Evolutionary conservation across 495 filamentous ascomycete genomes (phyloP).

Genomic region (Hypoxylon crocopeplum): DNA sequence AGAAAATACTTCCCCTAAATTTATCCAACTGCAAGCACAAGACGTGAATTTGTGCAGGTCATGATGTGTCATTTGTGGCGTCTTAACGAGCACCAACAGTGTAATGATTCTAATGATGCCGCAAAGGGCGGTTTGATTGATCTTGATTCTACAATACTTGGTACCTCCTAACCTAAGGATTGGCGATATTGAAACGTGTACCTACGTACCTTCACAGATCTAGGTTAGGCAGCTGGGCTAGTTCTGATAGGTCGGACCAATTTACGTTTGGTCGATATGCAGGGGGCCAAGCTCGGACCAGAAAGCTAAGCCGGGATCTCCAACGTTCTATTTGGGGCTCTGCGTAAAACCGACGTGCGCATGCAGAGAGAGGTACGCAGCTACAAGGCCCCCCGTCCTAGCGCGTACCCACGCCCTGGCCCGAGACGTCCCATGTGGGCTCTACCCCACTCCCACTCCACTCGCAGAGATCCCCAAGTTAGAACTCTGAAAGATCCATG

Average conservation of each 20-base stretch:
- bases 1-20: conserved; percentile 3
- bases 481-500: conserved; percentile 36
- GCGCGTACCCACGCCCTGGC: conserved; percentile 31
- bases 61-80: neutral
- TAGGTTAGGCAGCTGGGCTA: neutral
- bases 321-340: conserved; percentile 40
- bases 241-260: conserved; percentile 21
- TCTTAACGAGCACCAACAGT: no score
- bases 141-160: no score
- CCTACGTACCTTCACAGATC: conserved; percentile 18
- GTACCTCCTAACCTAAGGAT: neutral
- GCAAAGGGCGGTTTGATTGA: neutral
- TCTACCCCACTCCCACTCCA: conserved; percentile 20
- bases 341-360: conserved; percentile 31
- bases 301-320: conserved; percentile 30
- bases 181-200: conserved; percentile 21
- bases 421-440: conserved; percentile 37
- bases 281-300: conserved; percentile 32
- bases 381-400: neutral
- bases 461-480: conserved; percentile 30
- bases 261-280: conserved; percentile 37
- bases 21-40: neutral
- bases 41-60: conserved; percentile 1
- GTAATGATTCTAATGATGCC: neutral
- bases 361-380: conserved; percentile 5